Evolutionary conservation across 2,329 filamentous ascomycete species (phyloP).

Genomic region (Parastagonospora avenae): DNA sequence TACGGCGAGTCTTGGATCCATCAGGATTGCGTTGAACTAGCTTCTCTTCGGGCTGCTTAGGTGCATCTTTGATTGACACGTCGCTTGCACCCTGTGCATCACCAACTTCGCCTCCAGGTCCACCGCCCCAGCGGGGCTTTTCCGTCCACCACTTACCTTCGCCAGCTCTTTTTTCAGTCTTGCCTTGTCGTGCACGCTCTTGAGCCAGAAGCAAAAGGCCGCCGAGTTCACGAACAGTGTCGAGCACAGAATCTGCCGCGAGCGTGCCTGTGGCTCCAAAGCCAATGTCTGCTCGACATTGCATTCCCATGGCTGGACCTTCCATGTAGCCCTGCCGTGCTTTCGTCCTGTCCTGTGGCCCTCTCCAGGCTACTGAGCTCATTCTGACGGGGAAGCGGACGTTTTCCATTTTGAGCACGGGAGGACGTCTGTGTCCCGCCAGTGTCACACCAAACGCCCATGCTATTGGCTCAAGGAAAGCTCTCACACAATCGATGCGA

Average conservation of each 20-base stretch:
- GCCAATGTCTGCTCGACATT: conserved; percentile 60
- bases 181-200: conserved; percentile 63
- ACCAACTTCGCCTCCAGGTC: conserved; percentile 52
- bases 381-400: conserved; percentile 63
- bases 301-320: conserved; percentile 62
- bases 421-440: conserved; percentile 53
- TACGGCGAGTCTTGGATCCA: conserved; percentile 44
- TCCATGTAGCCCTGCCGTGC: conserved; percentile 62
- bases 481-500: conserved; percentile 60
- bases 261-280: conserved; percentile 52
- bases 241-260: conserved; percentile 49
- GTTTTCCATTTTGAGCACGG: conserved; percentile 53
- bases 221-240: conserved; percentile 63
- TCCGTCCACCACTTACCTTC: conserved; percentile 67
- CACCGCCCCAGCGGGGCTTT: conserved; percentile 62
- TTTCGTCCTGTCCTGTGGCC: conserved; percentile 57
- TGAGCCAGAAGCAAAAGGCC: conserved; percentile 64
- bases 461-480: conserved; percentile 62
- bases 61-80: conserved; percentile 28
- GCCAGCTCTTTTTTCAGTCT: conserved; percentile 55
- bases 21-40: conserved; percentile 26
- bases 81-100: conserved; percentile 34
- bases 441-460: conserved; percentile 64
- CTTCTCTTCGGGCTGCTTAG: conserved; percentile 45
- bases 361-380: conserved; percentile 59